Evolutionary conservation across 331 rosid genomes (phyloP).

Genomic region (Pyrus hybrid): DNA sequence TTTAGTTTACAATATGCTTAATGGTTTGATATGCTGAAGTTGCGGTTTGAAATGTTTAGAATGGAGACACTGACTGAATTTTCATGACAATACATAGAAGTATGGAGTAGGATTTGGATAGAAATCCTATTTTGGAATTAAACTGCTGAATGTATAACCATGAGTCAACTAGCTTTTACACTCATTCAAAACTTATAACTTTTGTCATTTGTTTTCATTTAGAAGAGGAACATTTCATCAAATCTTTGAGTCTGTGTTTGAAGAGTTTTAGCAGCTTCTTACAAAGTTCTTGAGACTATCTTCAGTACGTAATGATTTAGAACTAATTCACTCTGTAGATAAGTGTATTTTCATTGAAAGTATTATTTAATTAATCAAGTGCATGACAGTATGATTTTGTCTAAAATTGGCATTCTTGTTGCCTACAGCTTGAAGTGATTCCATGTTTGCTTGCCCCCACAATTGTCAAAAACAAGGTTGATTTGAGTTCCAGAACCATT

Average conservation of each 20-base stretch:
- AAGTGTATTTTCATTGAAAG: background rate
- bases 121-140: background rate
- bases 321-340: background rate
- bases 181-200: background rate
- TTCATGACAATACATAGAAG: background rate
- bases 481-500: conserved; percentile 55
- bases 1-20: conserved; percentile 1
- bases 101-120: background rate
- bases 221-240: background rate
- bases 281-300: background rate
- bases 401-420: conserved; percentile 20
- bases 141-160: background rate
- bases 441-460: conserved; percentile 81
- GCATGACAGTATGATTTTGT: background rate
- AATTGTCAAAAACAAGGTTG: conserved; percentile 29
- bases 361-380: background rate
- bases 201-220: background rate
- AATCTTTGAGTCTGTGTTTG: background rate
- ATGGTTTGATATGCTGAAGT: conserved; percentile 4
- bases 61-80: background rate
- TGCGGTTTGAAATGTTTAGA: background rate
- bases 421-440: conserved; percentile 80
- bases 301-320: background rate
- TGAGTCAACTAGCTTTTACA: background rate
- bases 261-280: background rate